These are phyloP conservation scores for Trametes gibbosa DNA, from an alignment of 768 basidiomycete genomes.

Conservation along the genomic window DNA sequence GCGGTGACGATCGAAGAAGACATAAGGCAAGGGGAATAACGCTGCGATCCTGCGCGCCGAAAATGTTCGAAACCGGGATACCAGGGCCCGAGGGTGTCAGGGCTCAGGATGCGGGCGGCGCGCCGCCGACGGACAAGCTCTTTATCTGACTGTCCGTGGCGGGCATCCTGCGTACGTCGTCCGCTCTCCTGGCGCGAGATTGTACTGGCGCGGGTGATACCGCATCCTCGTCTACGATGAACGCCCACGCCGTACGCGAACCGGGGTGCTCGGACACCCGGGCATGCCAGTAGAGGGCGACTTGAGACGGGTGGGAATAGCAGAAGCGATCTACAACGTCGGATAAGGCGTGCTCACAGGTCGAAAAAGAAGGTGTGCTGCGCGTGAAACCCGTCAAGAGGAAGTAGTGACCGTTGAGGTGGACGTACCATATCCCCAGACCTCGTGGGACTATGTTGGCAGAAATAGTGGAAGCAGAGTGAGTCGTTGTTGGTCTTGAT, in stretches of 20 bases:
- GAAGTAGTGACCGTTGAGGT: neutral
- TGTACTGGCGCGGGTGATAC: neutral
- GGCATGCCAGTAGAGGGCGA: neutral
- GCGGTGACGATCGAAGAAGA: neutral
- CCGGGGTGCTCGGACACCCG: neutral
- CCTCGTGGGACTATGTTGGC: neutral
- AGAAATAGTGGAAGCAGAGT: neutral
- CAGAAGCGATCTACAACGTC: neutral
- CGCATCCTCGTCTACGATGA: neutral
- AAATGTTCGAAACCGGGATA: neutral
- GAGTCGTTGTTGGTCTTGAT: neutral
- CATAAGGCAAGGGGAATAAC: too few relatives aligned
- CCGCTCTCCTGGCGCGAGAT: neutral
- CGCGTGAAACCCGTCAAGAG: neutral
- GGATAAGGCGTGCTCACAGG: neutral
- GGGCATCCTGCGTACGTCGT: neutral
- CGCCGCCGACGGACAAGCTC: neutral
- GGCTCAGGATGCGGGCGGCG: neutral
- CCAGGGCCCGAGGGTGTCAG: neutral
- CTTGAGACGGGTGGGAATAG: neutral
- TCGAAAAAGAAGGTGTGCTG: neutral
- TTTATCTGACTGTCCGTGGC: slow-evolving; percentile 1
- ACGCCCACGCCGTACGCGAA: neutral
- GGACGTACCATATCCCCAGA: neutral
- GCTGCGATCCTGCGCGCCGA: slow-evolving; percentile 5